Conservation (phyloP, 345 rosid genomes). For the Melaleuca alternifolia region DNA sequence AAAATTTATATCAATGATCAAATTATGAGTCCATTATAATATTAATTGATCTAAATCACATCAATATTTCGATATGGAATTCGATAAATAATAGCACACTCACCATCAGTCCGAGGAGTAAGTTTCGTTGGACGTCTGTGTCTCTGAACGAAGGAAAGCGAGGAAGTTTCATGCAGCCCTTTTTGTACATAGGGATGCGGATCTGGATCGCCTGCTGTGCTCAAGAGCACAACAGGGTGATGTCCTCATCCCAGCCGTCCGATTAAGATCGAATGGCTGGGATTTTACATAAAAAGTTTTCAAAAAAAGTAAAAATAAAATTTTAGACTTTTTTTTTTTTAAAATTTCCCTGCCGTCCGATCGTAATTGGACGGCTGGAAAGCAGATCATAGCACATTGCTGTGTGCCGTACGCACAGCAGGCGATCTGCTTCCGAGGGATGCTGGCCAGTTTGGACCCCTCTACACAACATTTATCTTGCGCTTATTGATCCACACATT, state of each 20-base stretch:
- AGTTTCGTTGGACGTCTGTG: background rate
- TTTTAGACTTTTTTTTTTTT: no score
- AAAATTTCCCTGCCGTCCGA: no score
- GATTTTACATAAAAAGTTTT: no score
- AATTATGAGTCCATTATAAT: background rate
- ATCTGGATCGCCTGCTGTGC: no score
- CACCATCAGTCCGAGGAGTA: background rate
- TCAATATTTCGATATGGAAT: background rate
- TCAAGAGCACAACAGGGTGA: no score
- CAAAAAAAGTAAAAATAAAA: no score
- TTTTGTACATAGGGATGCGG: background rate
- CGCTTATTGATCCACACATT: background rate
- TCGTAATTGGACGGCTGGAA: no score
- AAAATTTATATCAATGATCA: background rate
- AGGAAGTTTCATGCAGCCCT: background rate
- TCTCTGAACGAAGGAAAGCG: background rate
- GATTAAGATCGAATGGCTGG: no score
- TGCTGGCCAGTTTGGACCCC: background rate
- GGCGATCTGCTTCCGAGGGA: no score
- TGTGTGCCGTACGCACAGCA: no score
- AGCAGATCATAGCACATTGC: no score
- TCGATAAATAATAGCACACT: background rate
- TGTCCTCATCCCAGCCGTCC: no score
- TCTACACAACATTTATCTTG: background rate
- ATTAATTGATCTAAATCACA: background rate